Conservation (phyloP, 768 basidiomycete species). For the Tulasnella sp. region DNA sequence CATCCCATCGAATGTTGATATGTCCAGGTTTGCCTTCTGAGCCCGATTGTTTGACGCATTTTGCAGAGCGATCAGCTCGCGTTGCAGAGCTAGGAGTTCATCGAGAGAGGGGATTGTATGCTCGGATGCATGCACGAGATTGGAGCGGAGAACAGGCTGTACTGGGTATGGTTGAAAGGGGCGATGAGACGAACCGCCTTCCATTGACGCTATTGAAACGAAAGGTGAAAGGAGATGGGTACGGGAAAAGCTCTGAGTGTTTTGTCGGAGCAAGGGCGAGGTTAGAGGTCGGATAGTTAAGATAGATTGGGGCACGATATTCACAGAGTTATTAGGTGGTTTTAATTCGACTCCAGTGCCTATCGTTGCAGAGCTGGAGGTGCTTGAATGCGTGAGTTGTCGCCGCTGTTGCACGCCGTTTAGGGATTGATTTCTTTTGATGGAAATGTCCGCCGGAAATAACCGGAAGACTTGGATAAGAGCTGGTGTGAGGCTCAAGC, state of each 20-base stretch:
- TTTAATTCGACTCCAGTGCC: neutral
- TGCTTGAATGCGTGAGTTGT: neutral
- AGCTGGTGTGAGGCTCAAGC: neutral
- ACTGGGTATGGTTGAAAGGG: constrained; percentile 35
- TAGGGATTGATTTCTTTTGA: neutral
- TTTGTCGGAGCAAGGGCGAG: neutral
- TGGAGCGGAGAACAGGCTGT: constrained; percentile 47
- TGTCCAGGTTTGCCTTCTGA: constrained; percentile 69
- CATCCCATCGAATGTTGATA: constrained; percentile 65
- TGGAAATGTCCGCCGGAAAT: neutral
- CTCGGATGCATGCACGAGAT: constrained; percentile 52
- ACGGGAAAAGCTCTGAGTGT: neutral
- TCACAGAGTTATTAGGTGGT: neutral
- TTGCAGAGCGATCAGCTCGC: constrained; percentile 51
- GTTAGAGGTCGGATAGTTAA: neutral
- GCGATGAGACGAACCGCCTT: neutral
- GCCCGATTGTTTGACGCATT: constrained; percentile 52
- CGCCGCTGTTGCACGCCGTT: neutral
- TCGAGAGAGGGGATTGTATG: constrained; percentile 63
- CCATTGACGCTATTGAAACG: neutral
- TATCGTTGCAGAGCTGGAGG: neutral
- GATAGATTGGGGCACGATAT: neutral
- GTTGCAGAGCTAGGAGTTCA: constrained; percentile 58
- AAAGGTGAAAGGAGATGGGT: neutral
- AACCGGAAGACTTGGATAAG: neutral